Percentiles rank a stretch among this genome's conserved stretches.
These are phyloP conservation scores for Apostasia ramifera DNA, from an alignment of 106 monocot species.

Conservation along the genomic window DNA sequence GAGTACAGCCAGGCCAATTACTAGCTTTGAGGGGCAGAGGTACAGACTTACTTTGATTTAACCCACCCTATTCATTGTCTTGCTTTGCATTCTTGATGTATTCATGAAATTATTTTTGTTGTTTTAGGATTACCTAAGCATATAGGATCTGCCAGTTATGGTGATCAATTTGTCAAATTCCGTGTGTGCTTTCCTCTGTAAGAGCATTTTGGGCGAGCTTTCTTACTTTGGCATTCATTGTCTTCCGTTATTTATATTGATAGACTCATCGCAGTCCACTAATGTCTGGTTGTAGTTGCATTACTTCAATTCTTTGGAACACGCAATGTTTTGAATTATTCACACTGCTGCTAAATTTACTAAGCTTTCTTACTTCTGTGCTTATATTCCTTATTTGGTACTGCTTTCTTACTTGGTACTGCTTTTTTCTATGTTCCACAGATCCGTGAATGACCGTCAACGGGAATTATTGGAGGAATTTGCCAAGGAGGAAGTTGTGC, in stretches of 20 bases:
- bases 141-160: conserved; percentile 52
- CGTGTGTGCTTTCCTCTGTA: conserved; percentile 72
- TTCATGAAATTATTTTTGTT: not conserved
- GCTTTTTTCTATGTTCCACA: conserved; percentile 13
- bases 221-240: not conserved
- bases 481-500: conserved; percentile 65
- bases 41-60: conserved; percentile 14
- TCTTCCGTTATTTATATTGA: not conserved
- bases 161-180: conserved; percentile 83
- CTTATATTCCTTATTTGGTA: too few relatives aligned
- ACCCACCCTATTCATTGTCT: not conserved
- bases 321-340: not conserved
- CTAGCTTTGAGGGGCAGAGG: conserved; percentile 69
- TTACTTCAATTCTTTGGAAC: not conserved
- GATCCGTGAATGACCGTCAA: conserved; percentile 80
- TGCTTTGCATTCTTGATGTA: not conserved
- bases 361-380: too few relatives aligned
- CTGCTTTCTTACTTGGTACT: not conserved
- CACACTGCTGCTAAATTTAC: not conserved
- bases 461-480: conserved; percentile 86
- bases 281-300: not conserved
- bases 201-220: conserved; percentile 10
- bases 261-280: not conserved
- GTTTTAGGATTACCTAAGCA: conserved; percentile 65
- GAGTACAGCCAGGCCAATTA: conserved; percentile 67